These are phyloP conservation scores for Tetracladium marchalianum DNA, from an alignment of 495 filamentous ascomycete genomes.

Conservation along the genomic window DNA sequence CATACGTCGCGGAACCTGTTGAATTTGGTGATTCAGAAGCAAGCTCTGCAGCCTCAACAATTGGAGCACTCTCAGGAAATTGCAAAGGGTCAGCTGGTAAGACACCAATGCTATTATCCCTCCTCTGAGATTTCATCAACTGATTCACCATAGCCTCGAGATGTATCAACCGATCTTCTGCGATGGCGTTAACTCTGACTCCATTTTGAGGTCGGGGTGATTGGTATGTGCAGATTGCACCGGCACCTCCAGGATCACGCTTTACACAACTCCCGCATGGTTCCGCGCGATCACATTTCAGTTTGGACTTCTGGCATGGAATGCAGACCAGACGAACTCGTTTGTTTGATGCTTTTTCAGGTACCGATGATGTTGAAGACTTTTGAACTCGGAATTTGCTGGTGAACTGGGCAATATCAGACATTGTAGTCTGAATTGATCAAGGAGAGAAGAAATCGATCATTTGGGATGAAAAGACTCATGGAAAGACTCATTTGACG, in stretches of 20 bases:
- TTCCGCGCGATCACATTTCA: conserved; percentile 3
- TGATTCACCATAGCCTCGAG: conserved; percentile 6
- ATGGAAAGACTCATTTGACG: no score
- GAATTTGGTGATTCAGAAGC: no score
- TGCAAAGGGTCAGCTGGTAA: no score
- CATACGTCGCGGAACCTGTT: neutral
- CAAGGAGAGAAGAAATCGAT: no score
- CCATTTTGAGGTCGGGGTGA: neutral
- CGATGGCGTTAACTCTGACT: neutral
- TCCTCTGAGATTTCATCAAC: neutral
- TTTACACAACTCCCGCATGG: conserved; percentile 2
- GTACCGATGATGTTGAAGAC: neutral
- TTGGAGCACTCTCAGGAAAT: no score
- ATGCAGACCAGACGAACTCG: conserved; percentile 2
- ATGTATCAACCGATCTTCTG: conserved; percentile 3
- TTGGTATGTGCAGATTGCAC: neutral
- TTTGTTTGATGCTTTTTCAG: neutral
- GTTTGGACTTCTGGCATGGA: conserved; percentile 3
- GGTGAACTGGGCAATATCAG: neutral
- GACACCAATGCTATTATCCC: no score
- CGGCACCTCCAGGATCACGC: neutral
- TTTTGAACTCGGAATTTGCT: neutral
- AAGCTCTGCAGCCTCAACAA: no score
- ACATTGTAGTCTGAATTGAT: neutral
- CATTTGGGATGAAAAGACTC: no score